Evolutionary conservation across 78 protist genomes (phyloP).

Genomic region (Capsaspora owczarzaki): DNA sequence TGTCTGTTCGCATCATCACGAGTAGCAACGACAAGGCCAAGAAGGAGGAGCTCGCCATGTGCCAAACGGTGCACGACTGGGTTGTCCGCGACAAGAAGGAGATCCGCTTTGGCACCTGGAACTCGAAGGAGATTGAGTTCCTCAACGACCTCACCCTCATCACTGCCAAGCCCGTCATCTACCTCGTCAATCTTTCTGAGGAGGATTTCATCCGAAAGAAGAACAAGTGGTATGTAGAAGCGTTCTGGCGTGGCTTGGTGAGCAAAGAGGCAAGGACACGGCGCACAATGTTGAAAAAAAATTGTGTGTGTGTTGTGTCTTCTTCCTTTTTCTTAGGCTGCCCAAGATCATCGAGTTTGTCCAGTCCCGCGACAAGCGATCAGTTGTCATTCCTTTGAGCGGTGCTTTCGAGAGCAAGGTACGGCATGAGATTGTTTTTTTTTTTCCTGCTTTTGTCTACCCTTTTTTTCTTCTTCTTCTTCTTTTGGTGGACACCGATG

Average conservation of each 20-base stretch:
- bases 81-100: slow-evolving; percentile 36
- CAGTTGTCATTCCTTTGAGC: slow-evolving; percentile 77
- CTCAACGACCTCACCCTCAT: slow-evolving; percentile 66
- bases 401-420: slow-evolving; percentile 63
- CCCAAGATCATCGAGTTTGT: slow-evolving; percentile 74
- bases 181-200: slow-evolving; percentile 81
- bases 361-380: slow-evolving; percentile 62
- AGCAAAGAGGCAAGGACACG: too few species aligned
- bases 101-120: slow-evolving; percentile 64
- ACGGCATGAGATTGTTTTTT: not conserved
- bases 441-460: not conserved
- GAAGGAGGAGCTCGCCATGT: slow-evolving; percentile 21
- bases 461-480: not conserved
- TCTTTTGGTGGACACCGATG: not conserved
- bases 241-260: not conserved
- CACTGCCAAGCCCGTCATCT: slow-evolving; percentile 89
- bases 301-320: too few species aligned
- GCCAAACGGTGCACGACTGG: not conserved
- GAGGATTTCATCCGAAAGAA: slow-evolving; percentile 83
- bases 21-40: slow-evolving; percentile 24
- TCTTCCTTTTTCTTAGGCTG: slow-evolving; percentile 38
- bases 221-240: slow-evolving; percentile 69
- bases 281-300: too few species aligned
- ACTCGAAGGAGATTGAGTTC: slow-evolving; percentile 56
- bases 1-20: too few species aligned